Evolutionary conservation across 163 green algal genomes (phyloP).

Genomic region (Scenedesmus sp.): DNA sequence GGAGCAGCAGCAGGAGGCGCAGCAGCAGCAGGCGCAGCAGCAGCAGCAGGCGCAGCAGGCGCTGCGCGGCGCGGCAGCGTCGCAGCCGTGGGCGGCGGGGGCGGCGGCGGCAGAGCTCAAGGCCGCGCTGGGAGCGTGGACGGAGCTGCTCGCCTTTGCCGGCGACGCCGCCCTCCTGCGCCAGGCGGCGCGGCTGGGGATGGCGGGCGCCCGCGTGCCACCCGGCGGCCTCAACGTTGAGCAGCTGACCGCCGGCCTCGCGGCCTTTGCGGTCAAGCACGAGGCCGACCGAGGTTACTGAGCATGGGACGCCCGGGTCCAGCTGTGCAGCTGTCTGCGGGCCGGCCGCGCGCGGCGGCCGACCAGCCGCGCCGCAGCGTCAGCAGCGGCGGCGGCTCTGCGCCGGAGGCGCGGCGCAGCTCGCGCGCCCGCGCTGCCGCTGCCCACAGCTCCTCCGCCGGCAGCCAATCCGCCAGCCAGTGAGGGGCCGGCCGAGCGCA

Average conservation of each 20-base stretch:
- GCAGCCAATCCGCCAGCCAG: too few relatives aligned
- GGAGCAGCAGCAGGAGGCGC: constrained; percentile 3
- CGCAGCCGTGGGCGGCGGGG: constrained; percentile 22
- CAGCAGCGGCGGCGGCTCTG: too few relatives aligned
- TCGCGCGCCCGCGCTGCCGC: too few relatives aligned
- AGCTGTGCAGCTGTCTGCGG: too few relatives aligned
- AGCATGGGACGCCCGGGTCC: too few relatives aligned
- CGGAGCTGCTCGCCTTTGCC: constrained; percentile 27
- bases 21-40: constrained; percentile 19
- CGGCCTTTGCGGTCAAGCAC: constrained; percentile 5
- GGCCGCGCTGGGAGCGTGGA: constrained; percentile 5
- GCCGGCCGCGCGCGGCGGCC: too few relatives aligned
- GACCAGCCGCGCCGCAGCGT: too few relatives aligned
- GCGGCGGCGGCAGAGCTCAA: constrained; percentile 26
- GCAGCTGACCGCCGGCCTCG: not conserved
- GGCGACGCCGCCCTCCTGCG: not conserved
- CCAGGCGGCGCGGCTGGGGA: constrained; percentile 11
- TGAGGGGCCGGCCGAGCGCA: too few relatives aligned
- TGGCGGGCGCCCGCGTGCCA: constrained; percentile 13
- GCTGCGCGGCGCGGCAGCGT: too few relatives aligned
- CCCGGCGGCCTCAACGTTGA: not conserved
- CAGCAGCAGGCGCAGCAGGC: not conserved
- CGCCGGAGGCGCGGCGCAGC: too few relatives aligned
- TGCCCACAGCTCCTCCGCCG: too few relatives aligned
- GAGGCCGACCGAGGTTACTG: constrained; percentile 27